Percentiles rank a stretch among this genome's conserved stretches.
Evolutionary conservation across 805 yeast species (phyloP).

Genomic region (Kodamaea hsintzibuensis): DNA sequence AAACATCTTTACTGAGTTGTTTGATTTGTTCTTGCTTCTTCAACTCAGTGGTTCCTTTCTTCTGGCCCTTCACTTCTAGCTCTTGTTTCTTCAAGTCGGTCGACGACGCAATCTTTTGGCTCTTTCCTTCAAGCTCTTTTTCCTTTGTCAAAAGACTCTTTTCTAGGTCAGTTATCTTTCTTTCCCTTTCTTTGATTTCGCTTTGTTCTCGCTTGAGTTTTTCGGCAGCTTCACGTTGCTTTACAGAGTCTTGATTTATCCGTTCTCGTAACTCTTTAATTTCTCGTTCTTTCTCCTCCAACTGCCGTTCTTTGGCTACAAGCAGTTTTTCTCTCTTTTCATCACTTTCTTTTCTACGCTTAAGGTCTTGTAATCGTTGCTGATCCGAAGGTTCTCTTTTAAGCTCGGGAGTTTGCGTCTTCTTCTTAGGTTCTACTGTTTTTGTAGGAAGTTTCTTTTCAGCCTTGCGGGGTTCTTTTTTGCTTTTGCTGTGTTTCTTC

Average conservation of each 20-base stretch:
- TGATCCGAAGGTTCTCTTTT: conserved; percentile 4
- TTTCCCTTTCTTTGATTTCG: conserved; percentile 7
- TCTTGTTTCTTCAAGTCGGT: background rate
- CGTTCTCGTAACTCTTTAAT: conserved; percentile 2
- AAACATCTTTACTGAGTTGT: conserved; percentile 21
- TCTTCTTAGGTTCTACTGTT: conserved; percentile 9
- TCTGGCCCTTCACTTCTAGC: conserved; percentile 9
- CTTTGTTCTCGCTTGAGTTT: conserved; percentile 2
- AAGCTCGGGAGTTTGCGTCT: conserved; percentile 1
- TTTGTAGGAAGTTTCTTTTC: conserved; percentile 6
- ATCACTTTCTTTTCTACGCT: background rate
- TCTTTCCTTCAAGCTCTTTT: conserved; percentile 6
- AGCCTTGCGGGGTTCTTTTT: background rate
- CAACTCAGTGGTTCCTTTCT: background rate
- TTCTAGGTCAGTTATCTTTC: conserved; percentile 10
- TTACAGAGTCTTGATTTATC: conserved; percentile 1
- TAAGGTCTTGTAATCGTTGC: background rate
- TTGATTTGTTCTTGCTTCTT: conserved; percentile 19
- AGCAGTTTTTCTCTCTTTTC: conserved; percentile 5
- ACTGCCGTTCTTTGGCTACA: conserved; percentile 3
- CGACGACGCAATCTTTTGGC: background rate
- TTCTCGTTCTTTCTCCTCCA: conserved; percentile 10
- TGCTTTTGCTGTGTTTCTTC: conserved; percentile 4
- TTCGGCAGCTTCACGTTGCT: conserved; percentile 1
- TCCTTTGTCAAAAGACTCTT: conserved; percentile 8